Percentiles rank a stretch among this genome's conserved stretches.
Evolutionary conservation across 345 rosid species (phyloP).

Genomic region (Angophora floribunda): DNA sequence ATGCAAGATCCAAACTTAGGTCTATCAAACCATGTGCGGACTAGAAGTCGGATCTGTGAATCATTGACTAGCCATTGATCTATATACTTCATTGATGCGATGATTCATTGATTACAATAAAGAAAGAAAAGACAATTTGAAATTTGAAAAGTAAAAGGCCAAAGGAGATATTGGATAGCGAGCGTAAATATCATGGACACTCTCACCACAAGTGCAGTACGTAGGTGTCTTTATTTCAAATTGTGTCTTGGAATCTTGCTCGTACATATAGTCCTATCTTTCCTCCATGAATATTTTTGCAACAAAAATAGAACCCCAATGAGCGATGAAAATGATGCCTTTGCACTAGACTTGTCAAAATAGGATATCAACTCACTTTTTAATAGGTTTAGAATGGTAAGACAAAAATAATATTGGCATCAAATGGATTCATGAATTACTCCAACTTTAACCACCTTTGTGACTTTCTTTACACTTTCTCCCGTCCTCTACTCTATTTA

Average conservation of each 20-base stretch:
- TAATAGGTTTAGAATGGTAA: background rate
- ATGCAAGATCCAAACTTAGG: background rate
- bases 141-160: background rate
- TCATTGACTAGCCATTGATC: background rate
- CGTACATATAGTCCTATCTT: background rate
- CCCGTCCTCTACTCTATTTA: too few relatives aligned
- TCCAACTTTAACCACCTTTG: too few relatives aligned
- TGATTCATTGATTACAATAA: too few relatives aligned
- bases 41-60: background rate
- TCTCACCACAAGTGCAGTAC: background rate
- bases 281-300: background rate
- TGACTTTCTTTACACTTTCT: too few relatives aligned
- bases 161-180: background rate
- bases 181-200: background rate
- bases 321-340: background rate
- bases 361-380: too few relatives aligned
- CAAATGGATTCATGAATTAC: fast-evolving
- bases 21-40: background rate
- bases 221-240: background rate
- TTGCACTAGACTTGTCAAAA: fast-evolving
- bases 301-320: background rate
- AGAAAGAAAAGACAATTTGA: too few relatives aligned
- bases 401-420: too few relatives aligned
- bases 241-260: background rate
- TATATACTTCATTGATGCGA: too few relatives aligned